Conservation (phyloP, 108 stramenopile genomes). For the Skeletonema tropicum region DNA sequence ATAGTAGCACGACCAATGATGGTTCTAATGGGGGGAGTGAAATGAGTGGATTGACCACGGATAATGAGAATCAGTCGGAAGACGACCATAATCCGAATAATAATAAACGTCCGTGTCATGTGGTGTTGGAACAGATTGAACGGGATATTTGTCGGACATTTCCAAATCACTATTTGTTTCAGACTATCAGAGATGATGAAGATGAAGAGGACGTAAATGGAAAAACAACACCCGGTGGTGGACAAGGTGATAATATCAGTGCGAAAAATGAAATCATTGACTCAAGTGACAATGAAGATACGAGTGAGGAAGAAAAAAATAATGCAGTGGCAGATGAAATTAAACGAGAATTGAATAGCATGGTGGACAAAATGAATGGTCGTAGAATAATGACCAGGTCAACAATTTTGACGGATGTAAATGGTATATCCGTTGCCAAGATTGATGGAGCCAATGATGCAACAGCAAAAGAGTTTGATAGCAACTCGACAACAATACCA, state of each 20-base stretch:
- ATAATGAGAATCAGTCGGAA: not conserved
- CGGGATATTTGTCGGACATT: conserved; percentile 86
- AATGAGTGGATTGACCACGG: not conserved
- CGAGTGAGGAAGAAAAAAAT: not conserved
- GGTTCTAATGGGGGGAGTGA: not conserved
- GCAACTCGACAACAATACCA: not conserved
- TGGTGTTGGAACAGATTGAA: conserved; percentile 64
- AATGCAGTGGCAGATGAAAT: conserved; percentile 12
- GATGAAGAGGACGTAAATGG: conserved; percentile 1
- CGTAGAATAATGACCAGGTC: not conserved
- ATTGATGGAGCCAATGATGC: not conserved
- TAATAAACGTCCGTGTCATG: not conserved
- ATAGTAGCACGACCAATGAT: not conserved
- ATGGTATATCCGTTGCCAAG: not conserved
- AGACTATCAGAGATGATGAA: conserved; percentile 28
- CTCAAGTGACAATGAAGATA: not conserved
- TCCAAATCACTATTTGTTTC: conserved; percentile 83
- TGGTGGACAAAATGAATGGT: conserved; percentile 1
- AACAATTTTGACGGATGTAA: not conserved
- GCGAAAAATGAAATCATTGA: not conserved
- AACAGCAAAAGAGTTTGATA: not conserved
- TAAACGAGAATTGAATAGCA: conserved; percentile 20
- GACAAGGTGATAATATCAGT: no score
- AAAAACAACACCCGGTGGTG: not conserved
- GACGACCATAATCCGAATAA: not conserved